Percentiles rank a stretch among this genome's conserved stretches.
Evolutionary conservation across 352 stramenopile species (phyloP).

Genomic region (Phytophthora podocarpi): DNA sequence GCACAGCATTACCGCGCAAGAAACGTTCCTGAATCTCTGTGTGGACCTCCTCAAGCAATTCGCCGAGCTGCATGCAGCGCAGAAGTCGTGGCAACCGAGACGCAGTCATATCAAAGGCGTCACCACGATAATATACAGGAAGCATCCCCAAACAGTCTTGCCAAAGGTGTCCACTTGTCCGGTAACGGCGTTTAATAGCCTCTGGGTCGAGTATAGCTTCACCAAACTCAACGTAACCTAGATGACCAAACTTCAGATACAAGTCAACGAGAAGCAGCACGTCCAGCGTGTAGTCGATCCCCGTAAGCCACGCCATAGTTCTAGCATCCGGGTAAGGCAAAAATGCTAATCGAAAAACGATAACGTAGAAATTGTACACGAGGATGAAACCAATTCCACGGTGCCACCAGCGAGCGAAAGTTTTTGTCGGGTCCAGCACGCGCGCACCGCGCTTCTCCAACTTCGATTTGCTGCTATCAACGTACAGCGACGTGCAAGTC

Average conservation of each 20-base stretch:
- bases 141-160: conserved; percentile 52
- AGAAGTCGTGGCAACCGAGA: conserved; percentile 50
- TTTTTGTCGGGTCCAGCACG: conserved; percentile 50
- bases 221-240: conserved; percentile 48
- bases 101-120: conserved; percentile 41
- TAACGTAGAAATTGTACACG: conserved; percentile 59
- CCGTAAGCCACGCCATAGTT: conserved; percentile 40
- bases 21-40: conserved; percentile 61
- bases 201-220: conserved; percentile 46
- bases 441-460: conserved; percentile 27
- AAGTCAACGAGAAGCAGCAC: conserved; percentile 44
- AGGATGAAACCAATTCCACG: conserved; percentile 53
- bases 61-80: conserved; percentile 45
- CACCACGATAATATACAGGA: conserved; percentile 42
- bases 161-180: conserved; percentile 26
- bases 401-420: conserved; percentile 62
- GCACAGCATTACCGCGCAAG: conserved; percentile 42
- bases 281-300: conserved; percentile 47
- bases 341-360: conserved; percentile 58
- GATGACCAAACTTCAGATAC: conserved; percentile 44
- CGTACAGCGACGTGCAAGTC: conserved; percentile 50
- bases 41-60: conserved; percentile 47
- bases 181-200: conserved; percentile 42
- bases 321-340: conserved; percentile 27
- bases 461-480: conserved; percentile 41